These are phyloP conservation scores for Salix dunnii DNA, from an alignment of 345 rosid species.

Conservation along the genomic window DNA sequence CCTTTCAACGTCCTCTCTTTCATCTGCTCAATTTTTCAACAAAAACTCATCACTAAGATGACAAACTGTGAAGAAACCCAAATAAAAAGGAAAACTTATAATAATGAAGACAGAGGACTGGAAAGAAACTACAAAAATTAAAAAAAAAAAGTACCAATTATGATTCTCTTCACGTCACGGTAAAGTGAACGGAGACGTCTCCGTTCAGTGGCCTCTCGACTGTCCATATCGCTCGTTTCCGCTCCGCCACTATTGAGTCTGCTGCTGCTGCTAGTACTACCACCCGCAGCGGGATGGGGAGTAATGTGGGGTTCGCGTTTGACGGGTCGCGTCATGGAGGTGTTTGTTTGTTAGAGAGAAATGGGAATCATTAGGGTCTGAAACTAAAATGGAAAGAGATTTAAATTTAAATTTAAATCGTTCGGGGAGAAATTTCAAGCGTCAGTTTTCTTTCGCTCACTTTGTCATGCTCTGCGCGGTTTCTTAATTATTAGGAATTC, in stretches of 20 bases:
- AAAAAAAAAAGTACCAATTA: slow-evolving; percentile 21
- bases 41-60: not conserved
- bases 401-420: too few species aligned
- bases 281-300: not conserved
- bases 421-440: too few species aligned
- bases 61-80: not conserved
- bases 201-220: slow-evolving; percentile 2
- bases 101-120: not conserved
- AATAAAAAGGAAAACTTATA: not conserved
- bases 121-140: not conserved
- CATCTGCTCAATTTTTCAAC: slow-evolving; percentile 15
- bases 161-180: slow-evolving; percentile 32
- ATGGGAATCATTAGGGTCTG: too few species aligned
- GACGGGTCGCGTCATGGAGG: slow-evolving; percentile 6
- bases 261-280: not conserved
- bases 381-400: too few species aligned
- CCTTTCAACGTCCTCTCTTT: slow-evolving; percentile 29
- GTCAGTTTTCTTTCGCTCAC: too few species aligned
- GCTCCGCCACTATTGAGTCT: not conserved
- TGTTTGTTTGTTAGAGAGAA: not conserved
- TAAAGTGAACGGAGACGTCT: slow-evolving; percentile 32
- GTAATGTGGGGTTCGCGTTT: not conserved
- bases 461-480: too few species aligned
- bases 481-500: too few species aligned
- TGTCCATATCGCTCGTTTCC: not conserved